phyloP scores from a whole-genome alignment of 352 stramenopile species.

The Globisporangium paroecandrum region DNA sequence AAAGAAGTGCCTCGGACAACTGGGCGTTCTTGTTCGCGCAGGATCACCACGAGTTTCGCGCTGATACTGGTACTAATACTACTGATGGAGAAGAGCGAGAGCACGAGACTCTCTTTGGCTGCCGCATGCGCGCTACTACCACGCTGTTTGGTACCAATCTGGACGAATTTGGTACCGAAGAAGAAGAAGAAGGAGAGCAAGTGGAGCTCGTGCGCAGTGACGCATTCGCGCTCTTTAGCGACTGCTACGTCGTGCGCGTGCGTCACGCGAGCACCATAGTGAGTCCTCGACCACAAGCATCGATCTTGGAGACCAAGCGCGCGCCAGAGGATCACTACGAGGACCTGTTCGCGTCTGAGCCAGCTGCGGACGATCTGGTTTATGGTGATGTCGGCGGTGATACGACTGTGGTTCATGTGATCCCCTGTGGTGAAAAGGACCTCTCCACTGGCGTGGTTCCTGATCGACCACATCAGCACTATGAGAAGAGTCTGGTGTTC shows the following conservation, averaged over 20 bases:
- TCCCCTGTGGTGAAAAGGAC: neutral
- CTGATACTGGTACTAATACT: neutral
- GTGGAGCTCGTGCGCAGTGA: conserved; percentile 17
- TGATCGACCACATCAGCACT: neutral
- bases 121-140: neutral
- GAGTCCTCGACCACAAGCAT: neutral
- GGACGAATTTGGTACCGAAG: neutral
- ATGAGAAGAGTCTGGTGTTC: conserved; percentile 7
- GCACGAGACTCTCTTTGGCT: conserved; percentile 20
- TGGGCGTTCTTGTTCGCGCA: conserved; percentile 12
- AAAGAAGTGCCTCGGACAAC: neutral
- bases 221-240: conserved; percentile 20
- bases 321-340: neutral
- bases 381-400: neutral
- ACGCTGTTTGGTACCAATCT: conserved; percentile 1
- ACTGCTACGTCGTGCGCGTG: conserved; percentile 20
- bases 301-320: neutral
- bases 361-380: too few species aligned
- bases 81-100: neutral
- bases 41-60: neutral
- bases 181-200: conserved; percentile 3
- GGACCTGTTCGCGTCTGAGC: neutral
- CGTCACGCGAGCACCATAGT: neutral
- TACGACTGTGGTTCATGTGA: neutral
- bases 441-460: neutral